Percentiles rank a stretch among this genome's conserved stretches.
These are phyloP conservation scores for Ceratocystis lukuohia DNA, from an alignment of 2,329 filamentous ascomycete genomes.

Conservation along the genomic window DNA sequence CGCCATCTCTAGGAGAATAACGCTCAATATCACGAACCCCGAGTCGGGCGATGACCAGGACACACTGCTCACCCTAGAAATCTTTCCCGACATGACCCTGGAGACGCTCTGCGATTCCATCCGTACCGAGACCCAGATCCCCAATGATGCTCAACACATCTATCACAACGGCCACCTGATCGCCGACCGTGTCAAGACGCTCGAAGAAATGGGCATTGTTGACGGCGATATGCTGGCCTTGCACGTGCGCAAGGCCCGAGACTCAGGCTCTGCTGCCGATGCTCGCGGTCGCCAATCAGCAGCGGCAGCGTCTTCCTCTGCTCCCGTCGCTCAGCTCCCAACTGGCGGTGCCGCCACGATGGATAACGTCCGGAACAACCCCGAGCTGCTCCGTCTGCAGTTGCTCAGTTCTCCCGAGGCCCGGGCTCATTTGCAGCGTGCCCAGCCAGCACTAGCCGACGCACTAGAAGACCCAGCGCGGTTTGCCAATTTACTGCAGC, in stretches of 20 bases:
- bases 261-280: constrained; percentile 29
- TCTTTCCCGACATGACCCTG: constrained; percentile 70
- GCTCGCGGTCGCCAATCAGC: constrained; percentile 24
- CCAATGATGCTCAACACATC: constrained; percentile 62
- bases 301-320: constrained; percentile 21
- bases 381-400: constrained; percentile 71
- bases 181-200: constrained; percentile 61
- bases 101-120: constrained; percentile 79
- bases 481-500: constrained; percentile 60
- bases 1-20: constrained; percentile 57
- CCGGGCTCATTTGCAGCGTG: constrained; percentile 54
- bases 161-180: constrained; percentile 83
- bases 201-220: constrained; percentile 65
- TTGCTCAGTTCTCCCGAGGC: constrained; percentile 65
- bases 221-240: constrained; percentile 90
- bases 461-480: constrained; percentile 61
- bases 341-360: constrained; percentile 23
- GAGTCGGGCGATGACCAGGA: constrained; percentile 49
- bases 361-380: constrained; percentile 39
- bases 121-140: constrained; percentile 66
- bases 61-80: constrained; percentile 68
- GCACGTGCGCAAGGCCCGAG: constrained; percentile 53
- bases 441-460: constrained; percentile 63
- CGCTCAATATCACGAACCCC: constrained; percentile 68
- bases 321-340: constrained; percentile 23